Conservation (phyloP, 305 asterid genomes). For the Plantago coronopus region DNA sequence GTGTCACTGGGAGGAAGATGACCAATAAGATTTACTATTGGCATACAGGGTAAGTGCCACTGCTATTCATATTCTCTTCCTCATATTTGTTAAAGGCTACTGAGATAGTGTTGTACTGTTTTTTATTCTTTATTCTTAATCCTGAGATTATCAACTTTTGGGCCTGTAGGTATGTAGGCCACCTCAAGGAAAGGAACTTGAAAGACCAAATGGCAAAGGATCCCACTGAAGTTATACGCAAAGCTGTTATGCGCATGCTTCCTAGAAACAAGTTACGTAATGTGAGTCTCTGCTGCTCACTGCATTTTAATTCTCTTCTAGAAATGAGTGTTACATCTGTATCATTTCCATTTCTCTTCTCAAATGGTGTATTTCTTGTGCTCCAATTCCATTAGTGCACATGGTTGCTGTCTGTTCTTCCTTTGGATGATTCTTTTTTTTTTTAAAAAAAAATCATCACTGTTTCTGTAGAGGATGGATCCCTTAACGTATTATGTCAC, state of each 20-base stretch:
- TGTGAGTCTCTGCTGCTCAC: slow-evolving; percentile 45
- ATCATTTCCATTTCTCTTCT: no score
- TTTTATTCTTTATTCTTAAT: not conserved
- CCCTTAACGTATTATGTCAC: not conserved
- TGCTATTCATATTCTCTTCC: not conserved
- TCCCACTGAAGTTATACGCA: slow-evolving; percentile 94
- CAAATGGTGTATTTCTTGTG: no score
- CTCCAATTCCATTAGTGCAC: no score
- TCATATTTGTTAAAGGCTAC: not conserved
- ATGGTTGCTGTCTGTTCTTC: not conserved
- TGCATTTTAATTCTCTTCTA: slow-evolving; percentile 15
- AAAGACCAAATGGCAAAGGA: slow-evolving; percentile 96
- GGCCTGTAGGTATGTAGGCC: slow-evolving; percentile 62
- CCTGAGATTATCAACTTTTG: slow-evolving; percentile 9
- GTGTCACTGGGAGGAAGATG: slow-evolving; percentile 85
- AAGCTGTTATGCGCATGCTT: slow-evolving; percentile 95
- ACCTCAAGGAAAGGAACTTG: slow-evolving; percentile 88
- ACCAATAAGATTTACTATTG: slow-evolving; percentile 82
- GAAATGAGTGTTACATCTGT: not conserved
- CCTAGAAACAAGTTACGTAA: slow-evolving; percentile 92
- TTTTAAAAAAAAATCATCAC: no score
- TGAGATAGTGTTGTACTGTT: not conserved
- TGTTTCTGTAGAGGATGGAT: not conserved
- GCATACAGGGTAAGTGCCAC: slow-evolving; percentile 78
- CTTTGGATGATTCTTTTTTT: no score